These are phyloP conservation scores for Penicillium nucicola DNA, from an alignment of 495 filamentous ascomycete genomes.

Conservation along the genomic window DNA sequence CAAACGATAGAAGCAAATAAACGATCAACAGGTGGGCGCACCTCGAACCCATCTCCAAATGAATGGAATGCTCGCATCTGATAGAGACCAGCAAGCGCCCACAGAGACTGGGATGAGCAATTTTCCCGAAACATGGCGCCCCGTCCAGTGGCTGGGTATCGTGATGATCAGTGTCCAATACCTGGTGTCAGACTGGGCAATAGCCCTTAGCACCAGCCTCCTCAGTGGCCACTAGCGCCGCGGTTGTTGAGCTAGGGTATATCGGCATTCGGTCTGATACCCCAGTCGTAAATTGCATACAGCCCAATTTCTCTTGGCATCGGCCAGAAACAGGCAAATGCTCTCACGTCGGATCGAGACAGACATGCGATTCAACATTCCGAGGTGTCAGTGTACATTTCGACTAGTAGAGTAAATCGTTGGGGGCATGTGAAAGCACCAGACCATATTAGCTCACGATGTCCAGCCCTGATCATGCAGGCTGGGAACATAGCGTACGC, in stretches of 20 bases:
- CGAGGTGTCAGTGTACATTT: no score
- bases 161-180: background rate
- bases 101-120: background rate
- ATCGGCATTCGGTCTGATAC: no score
- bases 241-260: background rate
- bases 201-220: background rate
- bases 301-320: no score
- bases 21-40: background rate
- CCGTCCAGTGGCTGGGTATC: constrained; percentile 4
- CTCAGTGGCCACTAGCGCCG: background rate
- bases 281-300: no score
- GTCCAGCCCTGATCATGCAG: background rate
- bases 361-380: no score
- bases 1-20: background rate
- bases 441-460: background rate
- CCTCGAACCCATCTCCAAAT: background rate
- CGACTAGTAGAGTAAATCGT: background rate
- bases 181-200: background rate
- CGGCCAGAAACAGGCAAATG: no score
- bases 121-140: background rate
- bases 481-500: background rate
- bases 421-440: background rate
- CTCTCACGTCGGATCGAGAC: no score
- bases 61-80: background rate
- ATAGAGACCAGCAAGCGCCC: background rate